Evolutionary conservation across 2,329 filamentous ascomycete genomes (phyloP).

Genomic region (Fusarium nurragi): DNA sequence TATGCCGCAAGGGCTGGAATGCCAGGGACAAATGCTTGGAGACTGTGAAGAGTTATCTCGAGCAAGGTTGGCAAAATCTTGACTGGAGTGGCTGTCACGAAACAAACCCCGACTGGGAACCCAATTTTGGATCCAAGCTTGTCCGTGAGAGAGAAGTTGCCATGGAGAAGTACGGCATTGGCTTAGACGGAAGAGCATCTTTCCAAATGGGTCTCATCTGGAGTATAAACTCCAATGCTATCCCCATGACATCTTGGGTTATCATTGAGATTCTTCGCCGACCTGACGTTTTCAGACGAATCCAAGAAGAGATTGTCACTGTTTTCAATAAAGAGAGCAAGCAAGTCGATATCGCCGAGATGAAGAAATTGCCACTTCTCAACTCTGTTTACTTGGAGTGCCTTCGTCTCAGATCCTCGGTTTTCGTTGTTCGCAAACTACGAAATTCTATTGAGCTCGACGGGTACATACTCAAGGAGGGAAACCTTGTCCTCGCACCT

Average conservation of each 20-base stretch:
- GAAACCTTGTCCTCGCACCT: constrained; percentile 37
- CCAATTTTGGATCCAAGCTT: constrained; percentile 38
- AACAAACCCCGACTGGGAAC: constrained; percentile 30
- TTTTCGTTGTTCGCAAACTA: constrained; percentile 39
- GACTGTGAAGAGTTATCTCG: constrained; percentile 26
- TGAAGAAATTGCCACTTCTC: constrained; percentile 31
- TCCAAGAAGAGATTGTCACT: constrained; percentile 21
- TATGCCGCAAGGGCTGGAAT: constrained; percentile 35
- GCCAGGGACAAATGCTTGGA: constrained; percentile 35
- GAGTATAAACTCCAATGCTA: constrained; percentile 42
- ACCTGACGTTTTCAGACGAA: constrained; percentile 29
- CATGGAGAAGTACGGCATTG: constrained; percentile 38
- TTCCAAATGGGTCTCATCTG: constrained; percentile 41
- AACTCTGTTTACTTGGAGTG: constrained; percentile 39
- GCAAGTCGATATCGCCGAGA: constrained; percentile 20
- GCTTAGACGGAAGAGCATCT: constrained; percentile 34
- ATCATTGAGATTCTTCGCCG: constrained; percentile 38
- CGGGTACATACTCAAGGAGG: constrained; percentile 36
- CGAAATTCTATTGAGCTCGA: constrained; percentile 37
- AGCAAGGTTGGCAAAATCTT: constrained; percentile 20
- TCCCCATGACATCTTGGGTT: constrained; percentile 39
- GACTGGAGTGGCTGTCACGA: constrained; percentile 21
- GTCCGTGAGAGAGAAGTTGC: constrained; percentile 38
- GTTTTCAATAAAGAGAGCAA: constrained; percentile 9
- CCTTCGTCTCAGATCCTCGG: constrained; percentile 35